Evolutionary conservation across 768 basidiomycete genomes (phyloP).

Genomic region (Chalciporus piperatus): DNA sequence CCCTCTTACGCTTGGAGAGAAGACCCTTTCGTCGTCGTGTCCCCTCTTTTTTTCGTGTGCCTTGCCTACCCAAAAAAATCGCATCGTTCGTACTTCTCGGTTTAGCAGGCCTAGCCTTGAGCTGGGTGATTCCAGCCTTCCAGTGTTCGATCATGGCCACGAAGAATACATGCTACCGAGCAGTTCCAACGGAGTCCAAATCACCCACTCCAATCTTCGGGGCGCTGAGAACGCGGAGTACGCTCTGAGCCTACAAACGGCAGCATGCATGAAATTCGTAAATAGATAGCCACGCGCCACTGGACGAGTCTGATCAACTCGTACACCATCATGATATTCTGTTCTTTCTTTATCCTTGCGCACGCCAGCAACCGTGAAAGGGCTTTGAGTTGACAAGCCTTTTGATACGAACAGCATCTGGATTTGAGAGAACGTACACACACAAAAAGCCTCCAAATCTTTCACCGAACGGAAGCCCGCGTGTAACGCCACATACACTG

Average conservation of each 20-base stretch:
- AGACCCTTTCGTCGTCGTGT: conserved; percentile 6
- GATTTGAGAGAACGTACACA: neutral
- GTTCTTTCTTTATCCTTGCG: conserved; percentile 7
- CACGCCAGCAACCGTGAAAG: conserved; percentile 1
- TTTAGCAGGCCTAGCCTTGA: conserved; percentile 10
- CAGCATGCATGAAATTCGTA: neutral
- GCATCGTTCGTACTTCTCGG: neutral
- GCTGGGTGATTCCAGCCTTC: neutral
- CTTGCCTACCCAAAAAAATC: conserved; percentile 14
- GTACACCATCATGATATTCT: too few relatives aligned
- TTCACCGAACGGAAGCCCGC: conserved; percentile 1
- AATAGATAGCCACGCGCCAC: neutral
- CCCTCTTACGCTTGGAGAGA: conserved; percentile 21
- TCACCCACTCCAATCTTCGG: neutral
- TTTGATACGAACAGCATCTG: conserved; percentile 16
- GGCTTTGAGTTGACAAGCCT: conserved; percentile 17
- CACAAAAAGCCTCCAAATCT: neutral
- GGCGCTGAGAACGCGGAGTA: conserved; percentile 21
- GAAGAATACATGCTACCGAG: conserved; percentile 5
- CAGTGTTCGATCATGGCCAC: conserved; percentile 3
- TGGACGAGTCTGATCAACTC: neutral
- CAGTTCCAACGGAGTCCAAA: neutral
- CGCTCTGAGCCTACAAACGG: conserved; percentile 16
- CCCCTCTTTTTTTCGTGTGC: conserved; percentile 21
- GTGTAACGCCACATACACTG: conserved; percentile 14